Evolutionary conservation across 2,329 filamentous ascomycete genomes (phyloP).

Genomic region (Shiraia bambusicola): DNA sequence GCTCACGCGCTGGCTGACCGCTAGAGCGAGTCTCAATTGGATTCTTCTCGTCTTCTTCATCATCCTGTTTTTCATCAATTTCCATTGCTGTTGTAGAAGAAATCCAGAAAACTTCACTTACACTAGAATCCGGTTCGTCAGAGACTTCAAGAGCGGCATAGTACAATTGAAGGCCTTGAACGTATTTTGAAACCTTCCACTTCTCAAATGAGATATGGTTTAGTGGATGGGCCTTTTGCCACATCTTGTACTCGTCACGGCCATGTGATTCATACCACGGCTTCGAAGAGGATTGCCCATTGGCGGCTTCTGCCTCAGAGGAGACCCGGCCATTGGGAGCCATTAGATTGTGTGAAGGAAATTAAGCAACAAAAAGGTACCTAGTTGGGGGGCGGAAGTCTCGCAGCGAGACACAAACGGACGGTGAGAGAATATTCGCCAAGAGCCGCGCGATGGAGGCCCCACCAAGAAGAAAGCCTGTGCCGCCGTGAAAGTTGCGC

Average conservation of each 20-base stretch:
- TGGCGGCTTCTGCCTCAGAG: neutral
- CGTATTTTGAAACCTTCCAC: conserved; percentile 32
- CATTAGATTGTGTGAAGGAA: conserved; percentile 14
- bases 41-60: conserved; percentile 18
- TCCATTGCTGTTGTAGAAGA: conserved; percentile 2
- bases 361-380: conserved; percentile 8
- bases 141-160: conserved; percentile 32
- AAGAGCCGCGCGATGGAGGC: conserved; percentile 11
- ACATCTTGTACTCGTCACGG: conserved; percentile 27
- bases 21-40: conserved; percentile 20
- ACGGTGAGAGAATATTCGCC: conserved; percentile 8
- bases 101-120: conserved; percentile 16
- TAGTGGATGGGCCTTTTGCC: conserved; percentile 23
- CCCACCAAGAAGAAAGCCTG: conserved; percentile 7
- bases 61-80: conserved; percentile 31
- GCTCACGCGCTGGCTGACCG: conserved; percentile 21
- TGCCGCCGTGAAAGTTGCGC: conserved; percentile 22
- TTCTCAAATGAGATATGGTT: conserved; percentile 32
- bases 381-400: conserved; percentile 7
- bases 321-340: conserved; percentile 20
- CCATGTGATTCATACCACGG: conserved; percentile 27
- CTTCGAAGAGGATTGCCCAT: conserved; percentile 10
- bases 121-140: conserved; percentile 31
- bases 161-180: conserved; percentile 33
- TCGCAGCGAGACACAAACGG: conserved; percentile 9